A percentile compares a stretch with the other conserved stretches of the same genome.
These are phyloP conservation scores for Pterulicium gracile DNA, from an alignment of 1,284 basidiomycete species.

Conservation along the genomic window DNA sequence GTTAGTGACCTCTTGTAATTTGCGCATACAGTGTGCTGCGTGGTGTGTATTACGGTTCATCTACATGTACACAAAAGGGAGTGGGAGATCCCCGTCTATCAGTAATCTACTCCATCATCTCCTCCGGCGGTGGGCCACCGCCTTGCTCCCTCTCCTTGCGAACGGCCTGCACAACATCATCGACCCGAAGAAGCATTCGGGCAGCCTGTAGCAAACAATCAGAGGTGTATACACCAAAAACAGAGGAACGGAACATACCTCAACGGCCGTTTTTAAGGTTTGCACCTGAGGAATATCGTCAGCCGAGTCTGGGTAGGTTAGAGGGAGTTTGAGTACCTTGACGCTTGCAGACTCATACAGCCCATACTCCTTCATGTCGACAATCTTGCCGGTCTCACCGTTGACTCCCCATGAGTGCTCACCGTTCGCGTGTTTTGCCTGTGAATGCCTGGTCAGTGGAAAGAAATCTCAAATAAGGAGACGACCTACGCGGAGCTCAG, in stretches of 20 bases:
- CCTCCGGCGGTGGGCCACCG: conserved; percentile 40
- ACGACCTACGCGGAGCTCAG: conserved; percentile 69
- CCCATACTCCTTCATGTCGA: conserved; percentile 92
- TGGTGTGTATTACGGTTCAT: too few relatives aligned
- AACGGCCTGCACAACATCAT: conserved; percentile 87
- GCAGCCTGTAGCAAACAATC: conserved; percentile 44
- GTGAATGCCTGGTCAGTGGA: conserved; percentile 6
- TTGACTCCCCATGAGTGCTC: conserved; percentile 90
- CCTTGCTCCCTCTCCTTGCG: conserved; percentile 56
- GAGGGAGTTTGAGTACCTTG: conserved; percentile 41
- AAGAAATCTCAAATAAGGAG: conserved; percentile 4
- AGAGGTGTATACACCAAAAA: not conserved
- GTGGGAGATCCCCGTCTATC: too few relatives aligned
- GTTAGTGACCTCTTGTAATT: too few relatives aligned
- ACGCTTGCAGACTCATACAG: conserved; percentile 94
- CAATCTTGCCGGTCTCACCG: conserved; percentile 90
- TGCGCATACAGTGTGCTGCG: too few relatives aligned
- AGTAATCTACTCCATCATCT: conserved; percentile 47
- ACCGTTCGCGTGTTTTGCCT: conserved; percentile 93
- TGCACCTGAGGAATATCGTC: conserved; percentile 73
- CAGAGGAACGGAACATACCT: conserved; percentile 33
- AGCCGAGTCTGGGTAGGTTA: not conserved
- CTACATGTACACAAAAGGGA: too few relatives aligned
- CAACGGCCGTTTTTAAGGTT: conserved; percentile 95
- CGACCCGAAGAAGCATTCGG: conserved; percentile 85